These are phyloP conservation scores for Boletellus deceptivus DNA, from an alignment of 1,284 basidiomycete genomes.

Conservation along the genomic window DNA sequence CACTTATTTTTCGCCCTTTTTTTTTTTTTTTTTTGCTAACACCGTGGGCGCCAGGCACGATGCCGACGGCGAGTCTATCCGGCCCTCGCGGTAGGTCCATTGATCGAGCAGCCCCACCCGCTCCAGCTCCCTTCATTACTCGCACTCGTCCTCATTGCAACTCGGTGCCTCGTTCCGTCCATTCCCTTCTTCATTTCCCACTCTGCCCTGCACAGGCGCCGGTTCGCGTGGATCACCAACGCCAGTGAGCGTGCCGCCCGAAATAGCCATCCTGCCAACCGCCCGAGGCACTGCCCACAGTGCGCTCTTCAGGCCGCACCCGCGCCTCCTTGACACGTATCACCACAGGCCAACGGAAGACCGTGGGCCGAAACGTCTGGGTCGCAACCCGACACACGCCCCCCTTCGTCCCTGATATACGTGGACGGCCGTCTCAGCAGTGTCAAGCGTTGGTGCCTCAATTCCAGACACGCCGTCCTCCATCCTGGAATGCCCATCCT, in stretches of 20 bases:
- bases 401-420: constrained; percentile 15
- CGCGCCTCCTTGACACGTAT: background rate
- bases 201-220: constrained; percentile 7
- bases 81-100: background rate
- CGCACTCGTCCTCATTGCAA: constrained; percentile 7
- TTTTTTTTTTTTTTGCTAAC: background rate
- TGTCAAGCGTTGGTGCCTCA: constrained; percentile 9
- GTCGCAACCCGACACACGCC: background rate
- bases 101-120: background rate
- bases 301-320: background rate
- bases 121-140: background rate
- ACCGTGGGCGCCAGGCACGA: background rate
- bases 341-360: background rate
- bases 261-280: constrained; percentile 4
- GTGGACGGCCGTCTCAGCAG: background rate
- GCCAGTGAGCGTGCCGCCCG: background rate
- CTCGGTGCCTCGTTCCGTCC: constrained; percentile 5
- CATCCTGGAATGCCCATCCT: background rate
- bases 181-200: background rate
- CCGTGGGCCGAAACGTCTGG: constrained; percentile 1
- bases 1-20: constrained; percentile 16
- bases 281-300: constrained; percentile 9
- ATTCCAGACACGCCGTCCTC: background rate
- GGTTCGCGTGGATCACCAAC: constrained; percentile 17
- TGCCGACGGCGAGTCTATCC: background rate